These are phyloP conservation scores for Daldinia concentrica DNA, from an alignment of 495 filamentous ascomycete species.

Conservation along the genomic window DNA sequence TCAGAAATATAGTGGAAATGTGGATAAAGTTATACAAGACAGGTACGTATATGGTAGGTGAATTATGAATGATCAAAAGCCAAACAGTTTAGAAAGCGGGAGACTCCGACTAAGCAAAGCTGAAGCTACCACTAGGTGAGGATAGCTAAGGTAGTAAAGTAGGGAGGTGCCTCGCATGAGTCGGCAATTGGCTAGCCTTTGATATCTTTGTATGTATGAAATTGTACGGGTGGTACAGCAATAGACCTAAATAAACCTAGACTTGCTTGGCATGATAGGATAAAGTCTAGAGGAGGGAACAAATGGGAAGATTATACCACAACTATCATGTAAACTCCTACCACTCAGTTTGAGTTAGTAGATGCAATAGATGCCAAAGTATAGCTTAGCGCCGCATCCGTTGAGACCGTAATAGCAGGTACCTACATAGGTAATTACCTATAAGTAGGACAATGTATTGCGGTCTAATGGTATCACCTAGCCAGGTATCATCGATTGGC, in stretches of 20 bases:
- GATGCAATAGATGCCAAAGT: constrained; percentile 17
- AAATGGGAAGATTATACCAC: neutral
- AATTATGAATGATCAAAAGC: neutral
- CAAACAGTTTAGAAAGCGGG: constrained; percentile 3
- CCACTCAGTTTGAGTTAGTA: constrained; percentile 7
- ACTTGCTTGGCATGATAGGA: constrained; percentile 38
- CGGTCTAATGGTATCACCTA: constrained; percentile 17
- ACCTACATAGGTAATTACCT: neutral
- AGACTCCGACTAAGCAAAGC: constrained; percentile 11
- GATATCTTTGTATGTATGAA: constrained; percentile 18
- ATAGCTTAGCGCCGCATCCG: constrained; percentile 30
- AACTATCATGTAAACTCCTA: neutral
- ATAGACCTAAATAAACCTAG: constrained; percentile 20
- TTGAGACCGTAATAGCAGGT: neutral
- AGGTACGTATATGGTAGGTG: neutral
- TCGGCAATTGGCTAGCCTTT: constrained; percentile 36
- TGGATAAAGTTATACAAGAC: constrained; percentile 20
- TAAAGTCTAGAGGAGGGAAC: constrained; percentile 17
- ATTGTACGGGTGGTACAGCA: constrained; percentile 4
- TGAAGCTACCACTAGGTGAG: constrained; percentile 16
- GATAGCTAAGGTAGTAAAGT: neutral
- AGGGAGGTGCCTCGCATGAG: constrained; percentile 11
- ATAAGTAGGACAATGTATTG: constrained; percentile 14
- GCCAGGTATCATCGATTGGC: constrained; percentile 19
- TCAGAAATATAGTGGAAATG: constrained; percentile 3